Base-by-base conservation (phyloP, 805 yeast species). In the Wickerhamomyces alni region DNA sequence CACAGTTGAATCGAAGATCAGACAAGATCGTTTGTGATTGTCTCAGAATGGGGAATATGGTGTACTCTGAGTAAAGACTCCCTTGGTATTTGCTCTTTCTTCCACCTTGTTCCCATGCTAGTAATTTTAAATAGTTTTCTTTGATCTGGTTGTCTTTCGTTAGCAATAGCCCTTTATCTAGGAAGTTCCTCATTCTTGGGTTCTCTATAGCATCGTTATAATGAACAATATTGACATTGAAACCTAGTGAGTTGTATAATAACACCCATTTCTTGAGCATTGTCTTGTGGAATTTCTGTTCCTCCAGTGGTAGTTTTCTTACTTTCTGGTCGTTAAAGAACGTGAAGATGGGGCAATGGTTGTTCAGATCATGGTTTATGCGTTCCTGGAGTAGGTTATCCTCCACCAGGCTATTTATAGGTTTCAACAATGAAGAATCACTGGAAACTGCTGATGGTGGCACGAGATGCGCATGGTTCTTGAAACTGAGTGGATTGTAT, bases 401-500 rank as follows among this genome's bases (percentile, higher is more conserved):
- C 1, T 30, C 28, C 25, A 44, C 35, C 4, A 48, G 25, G 13
- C 41, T 43, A 1, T 30, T 30, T 12, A 36, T 39, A 2, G 44
- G 41, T 30, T 28, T 18, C 11, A 36, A 35, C 1, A 45, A 16
- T 49, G 81, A 82, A 1, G 95, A 95, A 45, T 80, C 80, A 42
- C 85, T 22, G 12, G 19, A 34, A 15, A 10, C 5, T 38, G 30
- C 33, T 10, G 63, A 44, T 86, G 66, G 55, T 82, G 79, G 44
- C 74, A 72, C 58, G 85, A 85, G 52, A 77, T 61, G 33, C 75
- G 71, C 72, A 86, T 87, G 54, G 87, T 89, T 13, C 96, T 96
- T 33, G 38, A 42, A 47, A 1, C 44, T 38, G 16, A 41, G 35
- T 8, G 51, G 47, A 88, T 88, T 51, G 87, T 70, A 12, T 41